These are phyloP conservation scores for Aspergillus homomorphus DNA, from an alignment of 495 filamentous ascomycete species.

Conservation along the genomic window DNA sequence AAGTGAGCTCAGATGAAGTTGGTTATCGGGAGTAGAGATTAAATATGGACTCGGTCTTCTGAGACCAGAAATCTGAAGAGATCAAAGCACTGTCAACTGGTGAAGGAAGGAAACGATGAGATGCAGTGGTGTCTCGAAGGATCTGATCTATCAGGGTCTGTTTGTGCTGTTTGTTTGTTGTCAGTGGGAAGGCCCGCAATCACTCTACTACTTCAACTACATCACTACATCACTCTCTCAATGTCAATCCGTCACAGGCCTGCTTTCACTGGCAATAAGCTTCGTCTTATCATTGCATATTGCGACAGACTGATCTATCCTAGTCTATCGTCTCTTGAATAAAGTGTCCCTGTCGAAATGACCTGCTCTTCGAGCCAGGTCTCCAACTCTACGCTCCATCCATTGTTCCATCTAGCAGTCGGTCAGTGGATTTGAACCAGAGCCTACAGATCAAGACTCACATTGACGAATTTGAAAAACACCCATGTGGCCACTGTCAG, in stretches of 20 bases:
- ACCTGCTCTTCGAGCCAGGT: not conserved
- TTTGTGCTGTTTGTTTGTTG: not conserved
- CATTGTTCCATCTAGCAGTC: constrained; percentile 6
- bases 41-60: too few relatives aligned
- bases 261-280: not conserved
- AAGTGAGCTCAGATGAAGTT: too few relatives aligned
- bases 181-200: not conserved
- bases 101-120: not conserved
- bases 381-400: not conserved
- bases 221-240: too few relatives aligned
- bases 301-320: not conserved
- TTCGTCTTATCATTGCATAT: not conserved
- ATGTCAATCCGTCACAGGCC: too few relatives aligned
- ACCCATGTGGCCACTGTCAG: constrained; percentile 27
- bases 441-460: constrained; percentile 4
- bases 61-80: too few relatives aligned
- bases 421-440: not conserved
- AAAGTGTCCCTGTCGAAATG: not conserved
- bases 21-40: too few relatives aligned
- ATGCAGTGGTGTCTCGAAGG: not conserved
- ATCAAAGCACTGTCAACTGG: too few relatives aligned
- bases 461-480: constrained; percentile 24
- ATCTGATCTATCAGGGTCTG: not conserved
- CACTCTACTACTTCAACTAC: too few relatives aligned
- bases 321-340: too few relatives aligned